These are phyloP conservation scores for Pulveroboletus sp. DNA, from an alignment of 768 basidiomycete genomes.

Conservation along the genomic window DNA sequence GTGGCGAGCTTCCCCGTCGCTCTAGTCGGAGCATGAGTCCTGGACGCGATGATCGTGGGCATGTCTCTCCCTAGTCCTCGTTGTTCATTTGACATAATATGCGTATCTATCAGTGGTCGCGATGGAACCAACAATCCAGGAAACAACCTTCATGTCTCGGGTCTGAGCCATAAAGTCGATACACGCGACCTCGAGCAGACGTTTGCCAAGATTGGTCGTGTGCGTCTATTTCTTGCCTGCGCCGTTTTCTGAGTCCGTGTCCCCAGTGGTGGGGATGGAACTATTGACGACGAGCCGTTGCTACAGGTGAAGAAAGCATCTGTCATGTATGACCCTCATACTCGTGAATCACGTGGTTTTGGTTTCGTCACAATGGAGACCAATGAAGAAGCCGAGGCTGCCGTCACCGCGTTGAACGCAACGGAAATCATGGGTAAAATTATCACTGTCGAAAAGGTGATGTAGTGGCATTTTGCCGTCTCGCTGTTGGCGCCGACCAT, in stretches of 20 bases:
- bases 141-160: slow-evolving; percentile 63
- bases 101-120: slow-evolving; percentile 9
- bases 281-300: slow-evolving; percentile 2
- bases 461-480: background rate
- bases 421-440: slow-evolving; percentile 86
- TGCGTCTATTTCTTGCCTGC: slow-evolving; percentile 33
- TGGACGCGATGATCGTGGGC: slow-evolving; percentile 54
- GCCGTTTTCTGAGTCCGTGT: background rate
- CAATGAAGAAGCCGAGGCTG: slow-evolving; percentile 86
- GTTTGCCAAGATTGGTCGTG: slow-evolving; percentile 85
- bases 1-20: slow-evolving; percentile 53
- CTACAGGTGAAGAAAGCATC: slow-evolving; percentile 56
- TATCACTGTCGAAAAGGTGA: slow-evolving; percentile 84
- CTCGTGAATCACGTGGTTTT: slow-evolving; percentile 69
- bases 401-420: slow-evolving; percentile 76
- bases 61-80: slow-evolving; percentile 22
- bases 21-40: slow-evolving; percentile 82
- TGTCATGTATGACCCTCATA: slow-evolving; percentile 69
- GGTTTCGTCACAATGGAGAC: slow-evolving; percentile 90
- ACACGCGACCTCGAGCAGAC: slow-evolving; percentile 83
- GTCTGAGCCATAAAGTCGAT: slow-evolving; percentile 58
- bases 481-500: slow-evolving; percentile 1
- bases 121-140: slow-evolving; percentile 49
- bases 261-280: background rate
- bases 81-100: background rate